Base-by-base conservation (phyloP, 2,329 filamentous ascomycete genomes). In the Aspergillus sp. region DNA sequence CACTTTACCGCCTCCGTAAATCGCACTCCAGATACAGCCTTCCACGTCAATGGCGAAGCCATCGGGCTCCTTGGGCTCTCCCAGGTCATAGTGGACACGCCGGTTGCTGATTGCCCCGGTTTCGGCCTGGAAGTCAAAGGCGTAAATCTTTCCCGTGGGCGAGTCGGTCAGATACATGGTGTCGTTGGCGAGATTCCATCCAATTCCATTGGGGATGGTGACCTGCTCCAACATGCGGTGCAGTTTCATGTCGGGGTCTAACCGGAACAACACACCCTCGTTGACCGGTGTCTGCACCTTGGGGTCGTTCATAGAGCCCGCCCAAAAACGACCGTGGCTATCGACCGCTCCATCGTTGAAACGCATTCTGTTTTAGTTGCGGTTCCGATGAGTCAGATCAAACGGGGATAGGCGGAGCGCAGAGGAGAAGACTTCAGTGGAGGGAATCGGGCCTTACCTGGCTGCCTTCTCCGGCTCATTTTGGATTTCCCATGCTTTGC, bases 111-210 rank as follows among this genome's bases (percentile, higher is more conserved):
- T 81, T n/a, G 77, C 78, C 39, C 89, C 90, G 2, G 84, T 87
- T n/a, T 75, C 72, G 1, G 78, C 69, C 66, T 89, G 81, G 77
- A 90, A 96, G 76, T 94, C 90, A 73, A 88, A 92, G 22, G 87
- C 87, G 67, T 85, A 87, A 65, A 97, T 88, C 57, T 85, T 85
- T 62, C 84, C 82, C 32, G 84, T 85, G 4, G 88, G 87, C 45
- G 91, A 91, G 78, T 96, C 89, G 24, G 91, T 92, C 71, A 93
- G 88, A 82, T 91, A 96, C 83, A 95, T 87, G 58, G 83, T 91
- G 72, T 85, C 85, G 69, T 85, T 81, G 70, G 90, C 85, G 12
- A 82, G 81, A 47, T 90, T 92, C 90, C 91, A 96, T 64, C 89
- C 89, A 53, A 93, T 87, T 52, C 90, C 89, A 77, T 96, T 96